These are phyloP conservation scores for Aspergillus sp. DNA, from an alignment of 2,329 filamentous ascomycete species.

Conservation along the genomic window DNA sequence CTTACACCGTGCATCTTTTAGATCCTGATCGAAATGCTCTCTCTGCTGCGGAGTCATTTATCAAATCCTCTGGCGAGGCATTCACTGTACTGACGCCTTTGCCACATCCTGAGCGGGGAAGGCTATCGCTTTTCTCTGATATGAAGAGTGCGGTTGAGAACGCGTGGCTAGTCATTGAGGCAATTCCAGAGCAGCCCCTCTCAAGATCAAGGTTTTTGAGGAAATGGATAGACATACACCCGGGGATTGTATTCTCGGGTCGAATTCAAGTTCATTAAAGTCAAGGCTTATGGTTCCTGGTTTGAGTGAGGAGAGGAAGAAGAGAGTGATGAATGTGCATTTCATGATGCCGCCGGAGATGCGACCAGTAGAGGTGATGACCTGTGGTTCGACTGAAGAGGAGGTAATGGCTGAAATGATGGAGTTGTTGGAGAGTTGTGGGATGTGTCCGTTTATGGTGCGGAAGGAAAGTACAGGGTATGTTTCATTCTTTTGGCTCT, in stretches of 20 bases:
- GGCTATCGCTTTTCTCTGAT: constrained; percentile 38
- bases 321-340: constrained; percentile 51
- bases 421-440: constrained; percentile 42
- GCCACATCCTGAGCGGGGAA: constrained; percentile 30
- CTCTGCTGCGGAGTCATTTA: constrained; percentile 30
- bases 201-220: constrained; percentile 52
- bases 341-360: constrained; percentile 51
- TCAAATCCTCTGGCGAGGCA: constrained; percentile 32
- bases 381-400: constrained; percentile 47
- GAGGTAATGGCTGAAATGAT: constrained; percentile 49
- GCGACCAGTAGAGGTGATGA: constrained; percentile 57
- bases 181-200: constrained; percentile 50
- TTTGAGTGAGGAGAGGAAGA: constrained; percentile 25
- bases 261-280: constrained; percentile 56
- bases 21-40: constrained; percentile 30
- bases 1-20: constrained; percentile 29
- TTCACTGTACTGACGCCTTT: constrained; percentile 27
- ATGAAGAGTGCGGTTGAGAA: constrained; percentile 45
- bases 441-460: constrained; percentile 47
- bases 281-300: constrained; percentile 50
- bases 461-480: constrained; percentile 51
- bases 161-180: constrained; percentile 57
- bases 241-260: constrained; percentile 51
- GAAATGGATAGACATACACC: constrained; percentile 47
- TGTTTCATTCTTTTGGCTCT: background rate